Evolutionary conservation across 1,284 basidiomycete species (phyloP).

Genomic region (Gomphus sp.): DNA sequence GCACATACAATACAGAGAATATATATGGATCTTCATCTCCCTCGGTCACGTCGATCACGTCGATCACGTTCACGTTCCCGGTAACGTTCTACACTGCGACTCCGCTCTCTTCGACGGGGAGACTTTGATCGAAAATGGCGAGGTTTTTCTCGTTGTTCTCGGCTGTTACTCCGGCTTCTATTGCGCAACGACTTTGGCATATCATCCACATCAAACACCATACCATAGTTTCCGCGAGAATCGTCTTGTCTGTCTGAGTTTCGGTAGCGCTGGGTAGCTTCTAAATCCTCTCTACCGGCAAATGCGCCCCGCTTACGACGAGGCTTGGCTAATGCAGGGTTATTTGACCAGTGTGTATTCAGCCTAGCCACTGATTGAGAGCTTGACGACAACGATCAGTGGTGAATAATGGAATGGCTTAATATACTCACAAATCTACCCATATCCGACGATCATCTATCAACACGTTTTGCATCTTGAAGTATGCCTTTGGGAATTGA

Average conservation of each 20-base stretch:
- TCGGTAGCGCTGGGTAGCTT: constrained; percentile 58
- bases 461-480: constrained; percentile 99
- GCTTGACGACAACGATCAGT: constrained; percentile 28
- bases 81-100: constrained; percentile 15
- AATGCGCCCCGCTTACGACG: constrained; percentile 37
- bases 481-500: constrained; percentile 64
- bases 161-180: not conserved
- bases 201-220: constrained; percentile 64
- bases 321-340: constrained; percentile 39
- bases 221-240: constrained; percentile 39
- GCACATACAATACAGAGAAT: not conserved
- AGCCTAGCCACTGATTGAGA: constrained; percentile 83
- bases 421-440: constrained; percentile 80
- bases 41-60: constrained; percentile 9
- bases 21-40: not conserved
- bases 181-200: not conserved
- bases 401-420: constrained; percentile 13
- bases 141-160: not conserved
- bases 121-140: not conserved
- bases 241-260: constrained; percentile 28
- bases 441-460: constrained; percentile 99
- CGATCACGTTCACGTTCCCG: constrained; percentile 15
- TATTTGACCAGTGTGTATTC: constrained; percentile 68
- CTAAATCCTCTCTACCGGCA: constrained; percentile 64
- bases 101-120: constrained; percentile 9